Evolutionary conservation across 1,284 basidiomycete genomes (phyloP).

Genomic region (Ustilago vetiveriae): DNA sequence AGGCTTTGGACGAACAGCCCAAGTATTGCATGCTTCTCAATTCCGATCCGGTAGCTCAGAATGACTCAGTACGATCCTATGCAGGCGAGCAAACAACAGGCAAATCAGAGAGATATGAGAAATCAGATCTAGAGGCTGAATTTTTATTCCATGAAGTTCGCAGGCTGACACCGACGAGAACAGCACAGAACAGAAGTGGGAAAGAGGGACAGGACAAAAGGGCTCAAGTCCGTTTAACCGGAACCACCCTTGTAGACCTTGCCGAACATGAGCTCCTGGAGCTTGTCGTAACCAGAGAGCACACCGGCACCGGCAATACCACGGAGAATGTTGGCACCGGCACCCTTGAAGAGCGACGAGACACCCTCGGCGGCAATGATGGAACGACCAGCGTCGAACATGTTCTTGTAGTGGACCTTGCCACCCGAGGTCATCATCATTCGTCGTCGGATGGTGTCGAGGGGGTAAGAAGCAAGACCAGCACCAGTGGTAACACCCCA

Average conservation of each 20-base stretch:
- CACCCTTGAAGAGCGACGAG: constrained; percentile 76
- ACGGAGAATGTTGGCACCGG: constrained; percentile 97
- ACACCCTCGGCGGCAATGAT: constrained; percentile 84
- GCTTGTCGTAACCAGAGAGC: constrained; percentile 83
- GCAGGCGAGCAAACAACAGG: too few species aligned
- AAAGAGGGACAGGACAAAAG: neutral
- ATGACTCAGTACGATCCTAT: too few species aligned
- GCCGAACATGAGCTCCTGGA: constrained; percentile 74
- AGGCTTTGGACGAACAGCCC: too few species aligned
- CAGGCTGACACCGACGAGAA: constrained; percentile 2
- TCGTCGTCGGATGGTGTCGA: constrained; percentile 67
- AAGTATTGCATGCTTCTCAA: too few species aligned
- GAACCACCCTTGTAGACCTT: constrained; percentile 66
- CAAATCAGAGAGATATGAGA: too few species aligned
- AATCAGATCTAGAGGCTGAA: constrained; percentile 40
- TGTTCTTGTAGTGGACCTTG: constrained; percentile 68
- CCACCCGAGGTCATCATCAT: constrained; percentile 68
- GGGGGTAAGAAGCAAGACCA: constrained; percentile 67
- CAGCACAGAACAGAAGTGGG: constrained; percentile 24
- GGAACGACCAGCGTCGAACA: constrained; percentile 77
- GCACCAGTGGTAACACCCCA: constrained; percentile 67
- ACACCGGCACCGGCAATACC: constrained; percentile 98
- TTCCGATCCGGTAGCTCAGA: too few species aligned
- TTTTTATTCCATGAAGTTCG: constrained; percentile 37
- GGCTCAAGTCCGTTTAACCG: constrained; percentile 29